Evolutionary conservation across 306 rosid genomes (phyloP), one percentile per base, ranked within the genome.

Genomic region (Begonia masoniana): DNA sequence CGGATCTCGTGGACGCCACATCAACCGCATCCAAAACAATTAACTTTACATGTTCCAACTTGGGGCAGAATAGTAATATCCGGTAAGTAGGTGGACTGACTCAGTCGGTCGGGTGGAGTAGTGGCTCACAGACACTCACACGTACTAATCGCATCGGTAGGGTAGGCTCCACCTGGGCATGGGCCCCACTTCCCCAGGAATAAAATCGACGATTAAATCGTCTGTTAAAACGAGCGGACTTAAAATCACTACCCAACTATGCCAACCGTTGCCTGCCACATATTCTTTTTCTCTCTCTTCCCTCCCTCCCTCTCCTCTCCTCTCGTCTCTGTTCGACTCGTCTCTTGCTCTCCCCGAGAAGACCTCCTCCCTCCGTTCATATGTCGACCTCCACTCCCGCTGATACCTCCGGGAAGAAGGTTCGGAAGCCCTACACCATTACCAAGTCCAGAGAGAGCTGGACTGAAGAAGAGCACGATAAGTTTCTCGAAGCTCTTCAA

Each of bases 391-490:
- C 74, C 16, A 64, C 73, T 15, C 58, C 73, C 15, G 10, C 69
- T 9, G 97, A 79, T 66, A 72, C 52, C 39, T 84, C 92, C n/a
- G 72, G 66, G 39, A 88, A 88, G 84, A 88, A 88, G 86, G 68
- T 82, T 6, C 72, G 97, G 52, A 88, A 88, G 79, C 95, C 97
- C 7, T 88, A 88, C 66, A 88, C 97, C 45, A 88, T 88, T 53
- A 88, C 97, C 60, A 88, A 88, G 84, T 88, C 97, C 26, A 84
- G 97, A 56, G 93, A 88, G 60, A 88, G 97, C 76, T 88, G 95
- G 97, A 79, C 95, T 10, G 95, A 88, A 9, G 93, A 88, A 74
- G 97, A 88, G 57, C 95, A 88, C 54, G 95, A 88, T 74, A 88
- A 84, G 78, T 88, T 88, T 68, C 95, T 88, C 1, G 97, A 88